Base-by-base conservation (phyloP, 192 early-diverging fungal genomes). In the Mortierella hygrophila region DNA sequence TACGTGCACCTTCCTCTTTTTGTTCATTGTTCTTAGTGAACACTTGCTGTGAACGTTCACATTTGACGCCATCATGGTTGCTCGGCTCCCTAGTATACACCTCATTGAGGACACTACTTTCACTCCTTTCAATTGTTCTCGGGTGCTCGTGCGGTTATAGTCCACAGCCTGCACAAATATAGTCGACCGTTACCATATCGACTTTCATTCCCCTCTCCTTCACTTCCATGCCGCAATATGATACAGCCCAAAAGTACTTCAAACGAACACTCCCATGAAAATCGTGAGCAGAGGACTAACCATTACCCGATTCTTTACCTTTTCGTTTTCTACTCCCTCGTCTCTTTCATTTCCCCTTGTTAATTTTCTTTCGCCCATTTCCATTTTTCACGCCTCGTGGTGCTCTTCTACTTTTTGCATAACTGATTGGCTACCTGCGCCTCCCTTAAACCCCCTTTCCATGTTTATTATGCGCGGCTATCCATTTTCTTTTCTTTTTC, bases 1-100 rank as follows among this genome's bases (percentile, higher is more conserved):
- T 86, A 77, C 75, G 84, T 81, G 78, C 82, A 47, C 77, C 9
- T 44, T 41, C 32, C 32, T 49, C n/a, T 18, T 49, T 7, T 49
- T 49, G 13, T 29, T 60, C 57, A 13, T 16, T 81, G 18, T 38
- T 41, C 57, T 37, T 40, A 13, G 23, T 38, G 35, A 21, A 55
- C 54, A 18, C 20, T 11, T 60, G 7, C 9, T 38, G 20, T 35
- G 18, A 6, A n/a, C 8, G 7, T 72, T 72, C n/a, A 23, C n/a
- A 40, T 40, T 57, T 15, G n/a, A 29, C 26, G 60, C 60, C 29
- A 11, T 29, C 29, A 32, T 65, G 60, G 9, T 65, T 11, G 55
- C 55, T 13, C 6, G 60, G 60, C 3, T 65, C 26, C 26, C 11
- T 15, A 32, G 10, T 26, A 35, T 29, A 23, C 18, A 21, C 60